Conservation (phyloP, 495 filamentous ascomycete species). For the Cetradonia linearis region DNA sequence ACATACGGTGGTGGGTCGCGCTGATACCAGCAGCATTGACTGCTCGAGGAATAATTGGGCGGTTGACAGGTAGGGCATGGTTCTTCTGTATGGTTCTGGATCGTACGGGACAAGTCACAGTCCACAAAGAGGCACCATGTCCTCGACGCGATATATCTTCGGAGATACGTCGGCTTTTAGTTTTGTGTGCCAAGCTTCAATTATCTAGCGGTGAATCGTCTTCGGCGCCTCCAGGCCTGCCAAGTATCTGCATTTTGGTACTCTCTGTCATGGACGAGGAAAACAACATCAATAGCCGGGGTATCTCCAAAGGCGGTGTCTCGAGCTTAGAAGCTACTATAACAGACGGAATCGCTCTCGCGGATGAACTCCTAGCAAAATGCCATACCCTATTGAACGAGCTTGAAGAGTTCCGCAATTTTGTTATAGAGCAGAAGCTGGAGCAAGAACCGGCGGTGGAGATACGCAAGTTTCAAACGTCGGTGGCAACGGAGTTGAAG, state of each 20-base stretch:
- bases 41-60: conserved; percentile 55
- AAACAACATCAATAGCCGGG: neutral
- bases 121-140: neutral
- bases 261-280: neutral
- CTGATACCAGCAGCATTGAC: conserved; percentile 50
- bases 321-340: neutral
- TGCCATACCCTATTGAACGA: conserved; percentile 38
- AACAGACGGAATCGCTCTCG: conserved; percentile 15
- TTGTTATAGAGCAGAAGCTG: conserved; percentile 33
- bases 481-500: conserved; percentile 39
- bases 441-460: conserved; percentile 45
- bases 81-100: neutral
- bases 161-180: conserved; percentile 12
- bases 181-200: neutral
- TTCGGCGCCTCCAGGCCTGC: too few species aligned
- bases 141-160: neutral
- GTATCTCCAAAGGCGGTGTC: neutral
- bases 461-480: conserved; percentile 40
- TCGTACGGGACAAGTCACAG: neutral
- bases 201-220: neutral
- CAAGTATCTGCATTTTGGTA: neutral
- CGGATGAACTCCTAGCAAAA: conserved; percentile 32
- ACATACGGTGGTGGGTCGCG: conserved; percentile 53
- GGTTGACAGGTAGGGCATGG: conserved; percentile 52
- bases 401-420: conserved; percentile 37